phyloP scores from a whole-genome alignment of 2,329 filamentous ascomycete species.

The Calonectria multiphialidica region DNA sequence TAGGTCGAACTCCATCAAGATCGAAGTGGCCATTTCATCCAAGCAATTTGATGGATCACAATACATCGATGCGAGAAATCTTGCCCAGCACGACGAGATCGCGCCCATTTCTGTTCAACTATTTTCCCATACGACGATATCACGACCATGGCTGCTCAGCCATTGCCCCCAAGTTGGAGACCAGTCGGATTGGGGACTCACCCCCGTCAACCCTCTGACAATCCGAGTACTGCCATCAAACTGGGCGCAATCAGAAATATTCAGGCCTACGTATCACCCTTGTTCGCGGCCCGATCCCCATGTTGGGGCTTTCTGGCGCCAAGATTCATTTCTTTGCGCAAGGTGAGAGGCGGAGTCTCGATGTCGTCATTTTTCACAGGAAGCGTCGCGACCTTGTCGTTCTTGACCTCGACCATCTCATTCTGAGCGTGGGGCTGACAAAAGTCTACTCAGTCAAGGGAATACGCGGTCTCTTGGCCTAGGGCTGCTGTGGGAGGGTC shows the following conservation, averaged over 20 bases:
- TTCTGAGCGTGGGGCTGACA: constrained; percentile 61
- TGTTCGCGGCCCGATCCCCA: constrained; percentile 70
- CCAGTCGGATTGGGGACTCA: too few species aligned
- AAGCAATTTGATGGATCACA: constrained; percentile 54
- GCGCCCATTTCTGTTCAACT: constrained; percentile 26
- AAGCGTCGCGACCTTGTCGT: constrained; percentile 61
- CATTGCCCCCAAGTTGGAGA: too few species aligned
- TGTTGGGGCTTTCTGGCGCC: constrained; percentile 73
- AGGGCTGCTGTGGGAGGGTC: constrained; percentile 67
- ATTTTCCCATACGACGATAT: too few species aligned
- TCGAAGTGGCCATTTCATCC: constrained; percentile 63
- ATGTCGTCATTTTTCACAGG: constrained; percentile 60
- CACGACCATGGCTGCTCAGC: too few species aligned
- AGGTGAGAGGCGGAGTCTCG: constrained; percentile 54
- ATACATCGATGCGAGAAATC: constrained; percentile 49
- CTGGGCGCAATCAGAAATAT: too few species aligned
- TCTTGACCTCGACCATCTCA: constrained; percentile 69
- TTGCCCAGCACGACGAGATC: constrained; percentile 34
- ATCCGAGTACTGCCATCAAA: too few species aligned
- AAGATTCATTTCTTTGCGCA: constrained; percentile 68
- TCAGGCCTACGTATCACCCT: too few species aligned
- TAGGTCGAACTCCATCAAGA: constrained; percentile 51
- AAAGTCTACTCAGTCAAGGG: constrained; percentile 70
- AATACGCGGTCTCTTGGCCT: constrained; percentile 72
- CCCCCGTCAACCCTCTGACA: too few species aligned